Percentiles rank a stretch among this genome's conserved stretches.
phyloP scores from a whole-genome alignment of 768 basidiomycete species.

The Porpolomopsis calyptriformis region DNA sequence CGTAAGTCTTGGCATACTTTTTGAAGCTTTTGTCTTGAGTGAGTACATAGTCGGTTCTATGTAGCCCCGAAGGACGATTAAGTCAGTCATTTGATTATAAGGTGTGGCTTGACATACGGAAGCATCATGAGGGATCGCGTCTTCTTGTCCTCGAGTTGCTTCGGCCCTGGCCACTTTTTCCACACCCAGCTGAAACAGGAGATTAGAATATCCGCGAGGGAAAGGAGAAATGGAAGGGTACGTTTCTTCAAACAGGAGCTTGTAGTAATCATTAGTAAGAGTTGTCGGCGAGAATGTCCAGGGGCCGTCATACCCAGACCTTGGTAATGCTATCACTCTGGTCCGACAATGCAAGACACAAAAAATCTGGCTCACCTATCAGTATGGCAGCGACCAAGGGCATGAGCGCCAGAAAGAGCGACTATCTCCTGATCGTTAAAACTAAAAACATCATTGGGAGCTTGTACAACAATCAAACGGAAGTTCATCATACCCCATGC shows the following conservation, averaged over 20 bases:
- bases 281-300: conserved; percentile 93
- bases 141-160: conserved; percentile 89
- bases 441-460: conserved; percentile 16
- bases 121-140: conserved; percentile 91
- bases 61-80: neutral
- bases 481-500: conserved; percentile 54
- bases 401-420: conserved; percentile 88
- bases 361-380: conserved; percentile 40
- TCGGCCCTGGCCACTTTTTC: conserved; percentile 91
- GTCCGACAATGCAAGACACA: neutral
- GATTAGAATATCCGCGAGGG: conserved; percentile 1
- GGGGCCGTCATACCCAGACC: conserved; percentile 80
- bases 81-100: too few species aligned
- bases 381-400: conserved; percentile 88
- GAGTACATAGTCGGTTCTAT: conserved; percentile 78
- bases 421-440: conserved; percentile 98
- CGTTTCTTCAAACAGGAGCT: conserved; percentile 80
- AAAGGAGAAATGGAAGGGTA: conserved; percentile 19
- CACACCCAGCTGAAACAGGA: conserved; percentile 61
- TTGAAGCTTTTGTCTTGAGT: conserved; percentile 87
- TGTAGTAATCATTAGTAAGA: conserved; percentile 78
- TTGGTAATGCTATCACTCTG: conserved; percentile 10
- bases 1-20: conserved; percentile 80
- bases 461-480: neutral
- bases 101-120: too few species aligned